Evolutionary conservation across 441 rosid species (phyloP), one percentile per base, ranked within the genome.

Genomic region (Jatropha multifida): DNA sequence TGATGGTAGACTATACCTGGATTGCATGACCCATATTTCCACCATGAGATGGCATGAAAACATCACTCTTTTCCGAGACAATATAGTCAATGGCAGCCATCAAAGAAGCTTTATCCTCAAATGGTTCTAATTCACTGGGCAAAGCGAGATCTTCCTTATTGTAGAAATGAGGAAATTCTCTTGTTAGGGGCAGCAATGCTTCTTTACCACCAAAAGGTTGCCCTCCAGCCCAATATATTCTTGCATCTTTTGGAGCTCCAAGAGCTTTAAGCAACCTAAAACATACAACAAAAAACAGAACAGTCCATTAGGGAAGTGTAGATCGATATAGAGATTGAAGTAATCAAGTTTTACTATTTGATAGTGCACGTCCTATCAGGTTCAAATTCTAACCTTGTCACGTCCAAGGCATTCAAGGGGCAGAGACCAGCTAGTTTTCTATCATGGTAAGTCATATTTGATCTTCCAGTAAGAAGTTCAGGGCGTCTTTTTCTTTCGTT

Each of bases 41-140:
- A 61, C 99, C 99, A 18, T 93, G 98, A 77, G 99, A 95, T 68
- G 99, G 90, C 98, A 95, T 90, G 85, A 95, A 95, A 78, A 93
- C 92, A 59, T 95, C 94, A 68, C 99, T 93, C 67, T 82, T 85
- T 72, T 86, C 90, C 0, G 94, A 90, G 40, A 95, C 96, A 73
- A 95, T 77, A 51, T 84, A 90, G 81, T 95, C 98, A 11, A 93
- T 85, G 11, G 98, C 97, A 71, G 99, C 98, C 96, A 95, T 82
- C 14, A 86, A 61, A 0, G 99, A 95, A 61, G 97, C 97, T 84
- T 81, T 91, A 46, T 87, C 89, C 26, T 83, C 87, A 67, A 87
- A 93, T 49, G 98, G 94, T 78, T 92, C 88, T 37, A 93, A 85
- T 80, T 95, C 99, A 26, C 84, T 87, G 7, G 93, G 92, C 76